phyloP scores from a whole-genome alignment of 345 rosid genomes.

The Melaleuca quinquenervia region DNA sequence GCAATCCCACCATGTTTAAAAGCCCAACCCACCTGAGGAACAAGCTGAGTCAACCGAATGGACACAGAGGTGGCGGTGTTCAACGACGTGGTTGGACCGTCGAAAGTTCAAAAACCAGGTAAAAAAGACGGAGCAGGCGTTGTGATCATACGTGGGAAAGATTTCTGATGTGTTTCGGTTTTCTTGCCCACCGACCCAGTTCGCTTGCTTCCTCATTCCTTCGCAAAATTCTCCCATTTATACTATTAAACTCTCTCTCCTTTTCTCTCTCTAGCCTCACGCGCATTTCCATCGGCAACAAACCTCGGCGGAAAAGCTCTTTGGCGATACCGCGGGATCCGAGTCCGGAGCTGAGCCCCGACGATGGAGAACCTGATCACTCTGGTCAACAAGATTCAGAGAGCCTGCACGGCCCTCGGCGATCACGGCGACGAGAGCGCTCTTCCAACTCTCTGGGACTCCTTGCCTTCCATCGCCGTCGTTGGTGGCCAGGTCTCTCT shows the following conservation, averaged over 20 bases:
- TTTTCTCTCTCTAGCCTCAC: neutral
- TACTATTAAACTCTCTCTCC: neutral
- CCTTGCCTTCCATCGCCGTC: slow-evolving; percentile 92
- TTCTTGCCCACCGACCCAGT: neutral
- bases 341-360: neutral
- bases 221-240: neutral
- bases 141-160: neutral
- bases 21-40: neutral
- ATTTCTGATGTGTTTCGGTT: neutral
- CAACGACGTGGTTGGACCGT: neutral
- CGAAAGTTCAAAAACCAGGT: neutral
- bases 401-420: slow-evolving; percentile 92
- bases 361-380: slow-evolving; percentile 82
- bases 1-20: neutral
- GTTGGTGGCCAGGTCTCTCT: slow-evolving; percentile 81
- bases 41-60: neutral
- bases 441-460: slow-evolving; percentile 91
- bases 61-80: neutral
- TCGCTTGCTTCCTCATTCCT: neutral
- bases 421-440: slow-evolving; percentile 97
- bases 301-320: neutral
- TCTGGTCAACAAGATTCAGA: slow-evolving; percentile 80
- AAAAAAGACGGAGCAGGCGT: neutral
- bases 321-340: neutral
- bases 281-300: neutral